phyloP scores from a whole-genome alignment of 768 basidiomycete genomes.

The Podaxis sp. region DNA sequence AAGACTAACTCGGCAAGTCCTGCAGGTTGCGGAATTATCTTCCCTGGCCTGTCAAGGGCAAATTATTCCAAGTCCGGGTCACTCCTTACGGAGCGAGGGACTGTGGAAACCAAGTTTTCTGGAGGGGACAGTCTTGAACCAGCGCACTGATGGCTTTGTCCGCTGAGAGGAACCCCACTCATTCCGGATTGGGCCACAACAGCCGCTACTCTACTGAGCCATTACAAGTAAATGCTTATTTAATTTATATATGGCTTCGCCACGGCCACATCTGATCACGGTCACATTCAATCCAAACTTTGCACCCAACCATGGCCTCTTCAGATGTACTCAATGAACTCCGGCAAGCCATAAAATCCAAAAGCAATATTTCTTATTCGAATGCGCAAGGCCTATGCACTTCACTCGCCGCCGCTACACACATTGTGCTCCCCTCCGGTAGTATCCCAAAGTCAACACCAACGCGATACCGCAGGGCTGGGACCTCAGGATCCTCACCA shows the following conservation, averaged over 20 bases:
- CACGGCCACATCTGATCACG: neutral
- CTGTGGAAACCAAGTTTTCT: conserved; percentile 90
- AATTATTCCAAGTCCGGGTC: conserved; percentile 77
- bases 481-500: conserved; percentile 25
- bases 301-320: conserved; percentile 28
- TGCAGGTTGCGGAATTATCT: conserved; percentile 89
- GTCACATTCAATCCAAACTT: neutral
- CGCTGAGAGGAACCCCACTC: conserved; percentile 66
- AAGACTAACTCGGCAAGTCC: conserved; percentile 90
- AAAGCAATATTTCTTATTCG: conserved; percentile 48
- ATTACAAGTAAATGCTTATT: neutral
- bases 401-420: conserved; percentile 57
- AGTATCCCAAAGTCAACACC: conserved; percentile 66
- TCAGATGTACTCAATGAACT: conserved; percentile 57
- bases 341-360: conserved; percentile 60
- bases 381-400: conserved; percentile 38
- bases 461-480: conserved; percentile 78
- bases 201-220: conserved; percentile 65
- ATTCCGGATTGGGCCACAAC: conserved; percentile 85
- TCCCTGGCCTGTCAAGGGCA: conserved; percentile 84
- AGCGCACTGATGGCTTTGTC: conserved; percentile 70
- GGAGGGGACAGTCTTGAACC: conserved; percentile 93
- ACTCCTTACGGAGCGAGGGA: conserved; percentile 61
- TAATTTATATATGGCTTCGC: neutral
- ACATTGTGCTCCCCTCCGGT: conserved; percentile 56